These are phyloP conservation scores for Gossypium mustelinum DNA, from an alignment of 345 rosid genomes.

Conservation along the genomic window DNA sequence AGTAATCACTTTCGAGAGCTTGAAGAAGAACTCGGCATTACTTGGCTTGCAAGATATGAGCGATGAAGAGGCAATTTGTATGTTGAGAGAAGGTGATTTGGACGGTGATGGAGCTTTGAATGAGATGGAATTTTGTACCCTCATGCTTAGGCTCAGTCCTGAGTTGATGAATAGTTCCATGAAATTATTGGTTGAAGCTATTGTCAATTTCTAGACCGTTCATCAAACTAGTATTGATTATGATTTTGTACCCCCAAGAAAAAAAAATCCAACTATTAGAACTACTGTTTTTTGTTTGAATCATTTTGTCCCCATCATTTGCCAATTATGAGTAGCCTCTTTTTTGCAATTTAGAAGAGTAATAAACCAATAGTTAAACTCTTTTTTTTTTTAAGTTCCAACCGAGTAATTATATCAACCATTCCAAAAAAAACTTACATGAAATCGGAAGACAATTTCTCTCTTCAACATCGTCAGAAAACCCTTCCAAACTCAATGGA, in stretches of 20 bases:
- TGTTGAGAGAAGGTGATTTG: slow-evolving; percentile 57
- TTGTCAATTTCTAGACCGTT: slow-evolving; percentile 13
- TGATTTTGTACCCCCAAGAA: not conserved
- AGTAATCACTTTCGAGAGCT: slow-evolving; percentile 48
- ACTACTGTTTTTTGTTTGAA: not conserved
- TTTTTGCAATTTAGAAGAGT: not conserved
- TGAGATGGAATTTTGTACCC: slow-evolving; percentile 57
- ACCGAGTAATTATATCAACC: no score
- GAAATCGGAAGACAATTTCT: no score
- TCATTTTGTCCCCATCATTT: not conserved
- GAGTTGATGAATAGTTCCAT: slow-evolving; percentile 41
- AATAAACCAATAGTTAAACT: no score
- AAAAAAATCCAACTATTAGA: not conserved
- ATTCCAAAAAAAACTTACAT: no score
- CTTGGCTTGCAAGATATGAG: slow-evolving; percentile 47
- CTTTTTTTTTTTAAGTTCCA: no score
- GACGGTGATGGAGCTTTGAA: slow-evolving; percentile 58
- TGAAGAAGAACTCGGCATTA: slow-evolving; percentile 38
- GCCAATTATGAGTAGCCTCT: not conserved
- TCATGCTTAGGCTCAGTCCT: slow-evolving; percentile 67
- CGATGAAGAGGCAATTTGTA: slow-evolving; percentile 40
- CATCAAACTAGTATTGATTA: not conserved
- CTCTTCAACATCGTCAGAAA: no score
- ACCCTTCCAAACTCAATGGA: no score
- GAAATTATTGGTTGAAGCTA: slow-evolving; percentile 34